Evolutionary conservation across 75 land plant genomes (phyloP).

Genomic region (Cunninghamia lanceolata): DNA sequence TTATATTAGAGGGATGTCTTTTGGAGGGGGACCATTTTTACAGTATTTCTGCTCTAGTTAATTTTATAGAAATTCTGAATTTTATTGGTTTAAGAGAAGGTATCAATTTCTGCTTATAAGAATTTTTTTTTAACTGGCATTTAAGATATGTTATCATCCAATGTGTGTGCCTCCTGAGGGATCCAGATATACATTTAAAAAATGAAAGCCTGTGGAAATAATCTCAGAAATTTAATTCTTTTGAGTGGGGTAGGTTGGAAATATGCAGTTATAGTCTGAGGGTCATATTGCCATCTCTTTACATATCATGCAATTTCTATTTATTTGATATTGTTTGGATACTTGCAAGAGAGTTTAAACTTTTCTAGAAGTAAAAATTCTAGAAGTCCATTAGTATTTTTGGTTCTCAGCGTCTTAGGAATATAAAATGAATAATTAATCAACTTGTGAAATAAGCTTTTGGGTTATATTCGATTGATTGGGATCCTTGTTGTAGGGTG

Average conservation of each 20-base stretch:
- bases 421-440: not conserved
- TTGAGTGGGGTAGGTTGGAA: not conserved
- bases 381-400: not conserved
- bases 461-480: too few species aligned
- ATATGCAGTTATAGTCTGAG: not conserved
- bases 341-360: too few species aligned
- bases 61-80: too few species aligned
- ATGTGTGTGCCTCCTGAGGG: not conserved
- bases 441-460: too few species aligned
- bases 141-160: not conserved
- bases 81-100: not conserved
- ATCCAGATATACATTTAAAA: not conserved
- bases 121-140: too few species aligned
- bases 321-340: not conserved
- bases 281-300: not conserved
- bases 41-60: too few species aligned
- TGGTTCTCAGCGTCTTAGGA: not conserved
- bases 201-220: not conserved
- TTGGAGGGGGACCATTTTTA: too few species aligned
- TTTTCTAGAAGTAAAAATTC: not conserved
- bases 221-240: not conserved
- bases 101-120: not conserved
- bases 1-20: too few species aligned
- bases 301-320: too few species aligned
- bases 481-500: too few species aligned